These are phyloP conservation scores for Saccharomycopsis capsularis DNA, from an alignment of 805 yeast genomes.

Conservation along the genomic window DNA sequence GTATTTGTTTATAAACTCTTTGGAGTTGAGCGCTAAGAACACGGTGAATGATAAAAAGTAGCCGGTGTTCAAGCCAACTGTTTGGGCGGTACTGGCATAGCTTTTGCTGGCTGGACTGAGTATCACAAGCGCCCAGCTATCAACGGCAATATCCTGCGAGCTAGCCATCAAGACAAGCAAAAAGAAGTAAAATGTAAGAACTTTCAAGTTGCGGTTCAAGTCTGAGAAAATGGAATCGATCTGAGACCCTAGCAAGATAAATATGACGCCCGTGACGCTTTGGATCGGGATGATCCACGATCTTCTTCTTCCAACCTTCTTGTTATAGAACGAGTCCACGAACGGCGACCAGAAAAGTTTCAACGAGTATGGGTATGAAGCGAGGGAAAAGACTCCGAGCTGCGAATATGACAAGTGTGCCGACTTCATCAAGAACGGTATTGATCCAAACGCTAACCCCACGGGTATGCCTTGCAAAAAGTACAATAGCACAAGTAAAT, in stretches of 20 bases:
- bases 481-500: conserved; percentile 65
- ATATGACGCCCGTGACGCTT: conserved; percentile 61
- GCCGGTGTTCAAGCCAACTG: conserved; percentile 90
- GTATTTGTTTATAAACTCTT: conserved; percentile 86
- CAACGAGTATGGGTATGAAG: conserved; percentile 90
- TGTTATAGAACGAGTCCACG: conserved; percentile 77
- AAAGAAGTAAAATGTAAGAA: conserved; percentile 67
- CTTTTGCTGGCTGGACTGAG: conserved; percentile 71
- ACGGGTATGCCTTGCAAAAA: conserved; percentile 94
- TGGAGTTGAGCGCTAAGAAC: conserved; percentile 82
- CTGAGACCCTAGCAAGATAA: conserved; percentile 55
- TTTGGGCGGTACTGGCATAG: conserved; percentile 96
- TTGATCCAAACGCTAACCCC: conserved; percentile 89
- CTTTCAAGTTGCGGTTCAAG: conserved; percentile 37
- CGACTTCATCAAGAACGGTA: conserved; percentile 83
- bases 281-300: conserved; percentile 96
- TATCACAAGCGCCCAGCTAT: conserved; percentile 96
- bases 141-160: conserved; percentile 97
- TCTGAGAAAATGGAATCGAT: conserved; percentile 44
- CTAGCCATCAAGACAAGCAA: conserved; percentile 82
- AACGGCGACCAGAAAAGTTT: conserved; percentile 94
- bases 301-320: conserved; percentile 69
- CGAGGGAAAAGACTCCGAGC: conserved; percentile 84
- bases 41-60: conserved; percentile 89
- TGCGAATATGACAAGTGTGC: conserved; percentile 73